Conservation (phyloP, 148 eudicot species). For the Chenopodium berlandieri region DNA sequence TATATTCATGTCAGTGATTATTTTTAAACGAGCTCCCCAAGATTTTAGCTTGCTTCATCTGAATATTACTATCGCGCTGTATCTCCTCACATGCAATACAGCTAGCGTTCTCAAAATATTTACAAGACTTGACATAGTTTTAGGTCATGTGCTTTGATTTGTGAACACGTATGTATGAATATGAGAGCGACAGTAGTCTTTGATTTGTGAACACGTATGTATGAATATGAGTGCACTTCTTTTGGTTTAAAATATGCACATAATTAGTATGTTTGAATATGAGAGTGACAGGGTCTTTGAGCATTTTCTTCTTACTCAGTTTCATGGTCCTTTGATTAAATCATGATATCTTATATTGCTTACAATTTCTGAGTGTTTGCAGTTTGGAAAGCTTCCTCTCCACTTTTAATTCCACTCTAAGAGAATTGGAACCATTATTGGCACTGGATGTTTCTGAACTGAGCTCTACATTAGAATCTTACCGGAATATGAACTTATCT, state of each 20-base stretch:
- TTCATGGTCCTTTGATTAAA: not conserved
- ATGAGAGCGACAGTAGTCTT: too few species aligned
- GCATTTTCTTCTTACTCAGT: not conserved
- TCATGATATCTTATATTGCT: not conserved
- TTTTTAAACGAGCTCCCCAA: not conserved
- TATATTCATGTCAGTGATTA: too few species aligned
- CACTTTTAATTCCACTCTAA: slow-evolving; percentile 54
- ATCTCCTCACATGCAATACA: not conserved
- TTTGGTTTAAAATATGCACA: not conserved
- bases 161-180: too few species aligned
- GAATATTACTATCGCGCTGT: not conserved
- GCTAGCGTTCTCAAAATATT: not conserved
- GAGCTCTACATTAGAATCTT: slow-evolving; percentile 53
- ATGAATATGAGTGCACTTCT: not conserved
- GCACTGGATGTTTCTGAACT: slow-evolving; percentile 49
- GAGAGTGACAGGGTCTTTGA: not conserved
- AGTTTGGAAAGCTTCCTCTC: slow-evolving; percentile 63
- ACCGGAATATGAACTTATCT: slow-evolving; percentile 50
- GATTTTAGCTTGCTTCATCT: not conserved
- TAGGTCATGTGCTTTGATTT: too few species aligned
- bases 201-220: too few species aligned
- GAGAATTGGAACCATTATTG: slow-evolving; percentile 58
- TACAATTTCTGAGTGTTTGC: slow-evolving; percentile 25
- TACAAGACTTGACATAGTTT: too few species aligned
- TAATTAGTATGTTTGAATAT: not conserved